Percentiles rank a stretch among this genome's conserved stretches.
These are phyloP conservation scores for Melampsora larici-populina DNA, from an alignment of 1,284 basidiomycete genomes.

Conservation along the genomic window DNA sequence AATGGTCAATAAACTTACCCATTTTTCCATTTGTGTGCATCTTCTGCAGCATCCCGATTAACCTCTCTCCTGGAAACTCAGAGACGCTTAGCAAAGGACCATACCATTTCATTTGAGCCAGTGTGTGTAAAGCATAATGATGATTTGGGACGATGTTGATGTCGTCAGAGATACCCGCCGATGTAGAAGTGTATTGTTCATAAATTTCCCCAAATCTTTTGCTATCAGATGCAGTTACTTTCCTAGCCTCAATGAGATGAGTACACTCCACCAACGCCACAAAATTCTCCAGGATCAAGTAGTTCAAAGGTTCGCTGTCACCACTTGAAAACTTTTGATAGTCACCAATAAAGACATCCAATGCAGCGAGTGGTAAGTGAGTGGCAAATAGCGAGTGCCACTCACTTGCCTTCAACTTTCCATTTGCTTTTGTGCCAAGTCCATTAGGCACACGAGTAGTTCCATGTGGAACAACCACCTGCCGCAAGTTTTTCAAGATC, in stretches of 20 bases:
- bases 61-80: conserved; percentile 34
- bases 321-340: background rate
- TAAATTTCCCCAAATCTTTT: background rate
- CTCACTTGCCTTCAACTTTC: conserved; percentile 26
- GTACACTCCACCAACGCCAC: background rate
- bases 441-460: conserved; percentile 11
- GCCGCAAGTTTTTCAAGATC: background rate
- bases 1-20: too few relatives aligned
- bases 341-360: background rate
- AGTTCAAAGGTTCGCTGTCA: background rate
- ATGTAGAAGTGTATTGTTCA: conserved; percentile 6
- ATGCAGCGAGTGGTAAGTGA: background rate
- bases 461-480: conserved; percentile 18
- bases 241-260: background rate
- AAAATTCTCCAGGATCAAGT: background rate
- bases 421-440: conserved; percentile 11
- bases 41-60: conserved; percentile 44
- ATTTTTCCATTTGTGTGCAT: background rate
- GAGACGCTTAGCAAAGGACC: background rate
- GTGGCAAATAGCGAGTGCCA: conserved; percentile 23
- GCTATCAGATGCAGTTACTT: background rate
- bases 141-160: conserved; percentile 25
- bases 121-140: conserved; percentile 31
- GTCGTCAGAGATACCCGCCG: background rate
- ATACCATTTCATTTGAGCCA: conserved; percentile 17